Conservation (phyloP, 2,329 filamentous ascomycete genomes). For the Rhinocladiella similis region DNA sequence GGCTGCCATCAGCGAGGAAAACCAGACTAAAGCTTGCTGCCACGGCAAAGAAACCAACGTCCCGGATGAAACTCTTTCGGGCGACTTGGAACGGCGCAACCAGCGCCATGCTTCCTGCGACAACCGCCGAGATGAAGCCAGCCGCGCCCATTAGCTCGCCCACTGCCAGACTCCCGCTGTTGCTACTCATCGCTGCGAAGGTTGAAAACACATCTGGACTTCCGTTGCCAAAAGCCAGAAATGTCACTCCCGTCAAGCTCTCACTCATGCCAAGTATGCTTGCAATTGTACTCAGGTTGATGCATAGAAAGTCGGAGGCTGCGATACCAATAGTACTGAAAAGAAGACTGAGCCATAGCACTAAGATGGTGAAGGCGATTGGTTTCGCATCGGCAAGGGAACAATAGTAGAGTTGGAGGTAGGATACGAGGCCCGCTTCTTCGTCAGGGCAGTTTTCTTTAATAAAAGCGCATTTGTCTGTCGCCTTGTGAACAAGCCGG, state of each 20-base stretch:
- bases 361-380: constrained; percentile 75
- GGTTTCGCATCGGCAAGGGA: constrained; percentile 66
- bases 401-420: constrained; percentile 91
- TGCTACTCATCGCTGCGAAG: constrained; percentile 95
- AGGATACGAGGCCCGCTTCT: constrained; percentile 84
- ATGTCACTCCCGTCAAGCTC: constrained; percentile 93
- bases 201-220: constrained; percentile 98
- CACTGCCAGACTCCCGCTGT: constrained; percentile 94
- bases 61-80: constrained; percentile 83
- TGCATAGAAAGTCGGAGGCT: constrained; percentile 96
- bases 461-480: constrained; percentile 86
- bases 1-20: constrained; percentile 79
- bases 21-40: constrained; percentile 84
- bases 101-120: constrained; percentile 94
- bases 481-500: constrained; percentile 71
- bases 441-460: constrained; percentile 80
- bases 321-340: constrained; percentile 98
- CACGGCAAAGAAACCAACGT: constrained; percentile 88
- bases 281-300: constrained; percentile 92
- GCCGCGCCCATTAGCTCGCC: constrained; percentile 94
- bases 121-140: constrained; percentile 93
- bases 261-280: constrained; percentile 89
- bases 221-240: constrained; percentile 94
- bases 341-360: constrained; percentile 81
- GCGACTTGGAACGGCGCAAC: constrained; percentile 94